Conservation (phyloP, 2,329 filamentous ascomycete genomes). For the Botryotinia globosa region DNA sequence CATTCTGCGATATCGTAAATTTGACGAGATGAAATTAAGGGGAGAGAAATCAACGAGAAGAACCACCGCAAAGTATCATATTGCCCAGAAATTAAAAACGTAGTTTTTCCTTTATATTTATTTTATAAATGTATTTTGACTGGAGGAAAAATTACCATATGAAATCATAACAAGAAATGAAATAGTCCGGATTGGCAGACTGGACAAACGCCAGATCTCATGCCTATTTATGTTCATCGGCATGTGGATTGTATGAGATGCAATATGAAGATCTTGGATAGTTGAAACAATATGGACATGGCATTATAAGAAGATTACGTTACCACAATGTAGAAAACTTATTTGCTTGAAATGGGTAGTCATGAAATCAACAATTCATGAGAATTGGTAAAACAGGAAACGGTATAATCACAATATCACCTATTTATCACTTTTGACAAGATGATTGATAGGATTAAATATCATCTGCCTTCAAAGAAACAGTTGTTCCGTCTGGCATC, state of each 20-base stretch:
- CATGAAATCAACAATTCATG: background rate
- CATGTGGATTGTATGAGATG: background rate
- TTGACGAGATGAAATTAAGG: background rate
- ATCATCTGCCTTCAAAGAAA: background rate
- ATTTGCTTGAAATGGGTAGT: background rate
- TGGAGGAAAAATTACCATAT: background rate
- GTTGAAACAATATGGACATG: background rate
- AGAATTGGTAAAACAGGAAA: background rate
- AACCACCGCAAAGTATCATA: background rate
- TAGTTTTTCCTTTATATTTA: too few relatives aligned
- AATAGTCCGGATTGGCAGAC: background rate
- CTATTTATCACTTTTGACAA: background rate
- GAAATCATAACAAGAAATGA: background rate
- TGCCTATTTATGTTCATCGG: background rate
- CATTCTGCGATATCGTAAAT: background rate
- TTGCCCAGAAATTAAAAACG: background rate
- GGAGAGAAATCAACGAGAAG: background rate
- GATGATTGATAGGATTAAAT: background rate
- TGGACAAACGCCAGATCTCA: background rate
- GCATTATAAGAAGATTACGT: background rate
- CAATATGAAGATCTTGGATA: rapidly evolving
- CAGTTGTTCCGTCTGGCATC: rapidly evolving
- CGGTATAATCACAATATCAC: background rate
- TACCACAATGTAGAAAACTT: background rate
- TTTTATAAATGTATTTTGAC: too few relatives aligned